Base-by-base conservation (phyloP, 345 rosid genomes). In the Raphanus raphanistrum region DNA sequence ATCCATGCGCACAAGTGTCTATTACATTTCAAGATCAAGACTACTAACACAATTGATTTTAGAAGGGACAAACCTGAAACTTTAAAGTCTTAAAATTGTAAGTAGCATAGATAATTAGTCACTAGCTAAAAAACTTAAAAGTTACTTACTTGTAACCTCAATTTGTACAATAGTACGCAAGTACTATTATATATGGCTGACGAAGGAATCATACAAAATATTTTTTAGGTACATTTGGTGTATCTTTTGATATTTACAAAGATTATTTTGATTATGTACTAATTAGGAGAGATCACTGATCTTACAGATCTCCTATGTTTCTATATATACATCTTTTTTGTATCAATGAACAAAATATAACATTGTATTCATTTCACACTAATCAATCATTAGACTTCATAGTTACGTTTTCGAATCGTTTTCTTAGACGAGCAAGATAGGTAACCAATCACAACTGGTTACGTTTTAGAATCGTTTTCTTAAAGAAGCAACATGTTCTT, bases 401-500 rank as follows among this genome's bases (percentile, higher is more conserved):
- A 35, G 3, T 76, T 62, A 76, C 70, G 80, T 76, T 69, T 76
- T 8, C 26, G 57, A 70, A 50, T 62, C 36, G 70, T 63, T 50
- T 76, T 50, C 63, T 32, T 50, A 68, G 25, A 48, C 29, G 35
- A n/a, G 35, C 9, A 68, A 76, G 17, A n/a, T 36, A 16, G 70
- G 21, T n/a, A 71, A 58, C 72, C 68, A 71, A 32, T 78, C 15
- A 59, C 5, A 45, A 58, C 45, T 8, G 65, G 77, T 78, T 66
- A 66, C 81, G 77, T 78, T 66, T n/a, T 32, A 15, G 81, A 72
- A 72, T 72, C 50, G 54, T 71, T 65, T 45, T 71, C 63, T 32
- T 66, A n/a, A 66, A 78, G 72, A 78, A 32, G 63, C 68, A 78
- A 78, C 81, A 72, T 78, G 81, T 78, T 72, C 13, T 66, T 66